A percentile compares a stretch with the other conserved stretches of the same genome.
These are phyloP conservation scores for Cicer bijugum DNA, from an alignment of 306 rosid genomes.

Conservation along the genomic window DNA sequence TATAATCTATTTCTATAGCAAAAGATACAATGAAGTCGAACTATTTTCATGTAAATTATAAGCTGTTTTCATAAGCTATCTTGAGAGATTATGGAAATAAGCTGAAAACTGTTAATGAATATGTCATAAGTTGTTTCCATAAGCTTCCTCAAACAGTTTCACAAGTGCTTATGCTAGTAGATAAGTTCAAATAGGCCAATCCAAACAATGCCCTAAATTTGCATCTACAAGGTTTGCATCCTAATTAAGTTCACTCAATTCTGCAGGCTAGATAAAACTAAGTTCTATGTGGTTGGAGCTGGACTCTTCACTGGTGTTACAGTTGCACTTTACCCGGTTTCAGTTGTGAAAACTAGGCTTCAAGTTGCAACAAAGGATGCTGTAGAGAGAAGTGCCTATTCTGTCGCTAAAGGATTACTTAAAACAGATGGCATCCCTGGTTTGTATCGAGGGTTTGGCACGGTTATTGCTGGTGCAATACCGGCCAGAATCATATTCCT, in stretches of 20 bases:
- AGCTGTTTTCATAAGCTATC: too few species aligned
- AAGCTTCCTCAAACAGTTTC: too few species aligned
- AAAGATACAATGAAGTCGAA: too few species aligned
- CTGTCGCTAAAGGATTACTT: constrained; percentile 75
- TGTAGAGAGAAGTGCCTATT: constrained; percentile 71
- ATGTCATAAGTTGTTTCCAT: too few species aligned
- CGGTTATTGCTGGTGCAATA: constrained; percentile 85
- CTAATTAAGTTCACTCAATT: constrained; percentile 45
- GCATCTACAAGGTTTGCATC: constrained; percentile 22
- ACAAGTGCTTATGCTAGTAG: too few species aligned
- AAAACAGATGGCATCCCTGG: constrained; percentile 89
- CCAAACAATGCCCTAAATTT: not conserved
- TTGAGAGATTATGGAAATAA: not conserved
- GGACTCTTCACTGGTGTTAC: constrained; percentile 93
- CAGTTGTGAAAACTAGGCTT: constrained; percentile 90
- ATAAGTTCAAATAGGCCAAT: too few species aligned
- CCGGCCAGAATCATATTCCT: constrained; percentile 86
- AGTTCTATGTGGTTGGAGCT: constrained; percentile 90
- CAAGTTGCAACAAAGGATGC: constrained; percentile 82
- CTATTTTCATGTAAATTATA: too few species aligned
- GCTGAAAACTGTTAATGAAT: too few species aligned
- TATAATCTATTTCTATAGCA: too few species aligned
- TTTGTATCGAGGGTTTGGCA: constrained; percentile 88
- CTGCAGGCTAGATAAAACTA: constrained; percentile 93
- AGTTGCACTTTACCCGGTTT: constrained; percentile 87